These are phyloP conservation scores for Pestalotiopsis sp. DNA, from an alignment of 2,329 filamentous ascomycete genomes.

Conservation along the genomic window DNA sequence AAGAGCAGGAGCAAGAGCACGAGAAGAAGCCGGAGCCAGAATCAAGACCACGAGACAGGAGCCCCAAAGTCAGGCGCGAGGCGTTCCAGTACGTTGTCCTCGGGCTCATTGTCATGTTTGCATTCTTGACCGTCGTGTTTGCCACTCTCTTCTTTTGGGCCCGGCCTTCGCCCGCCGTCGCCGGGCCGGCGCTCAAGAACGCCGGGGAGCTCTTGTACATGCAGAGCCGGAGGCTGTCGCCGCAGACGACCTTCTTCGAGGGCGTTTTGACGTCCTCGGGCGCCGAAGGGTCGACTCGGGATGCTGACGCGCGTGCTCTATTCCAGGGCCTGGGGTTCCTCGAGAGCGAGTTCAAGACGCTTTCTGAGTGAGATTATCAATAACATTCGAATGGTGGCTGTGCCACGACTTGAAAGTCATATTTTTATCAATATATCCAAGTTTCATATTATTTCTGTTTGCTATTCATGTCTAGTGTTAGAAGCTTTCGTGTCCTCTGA, in stretches of 20 bases:
- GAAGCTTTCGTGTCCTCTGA: too few relatives aligned
- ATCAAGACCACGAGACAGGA: neutral
- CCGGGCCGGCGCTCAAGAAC: neutral
- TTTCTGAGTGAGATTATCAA: neutral
- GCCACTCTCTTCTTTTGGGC: neutral
- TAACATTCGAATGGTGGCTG: too few relatives aligned
- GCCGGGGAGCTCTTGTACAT: neutral
- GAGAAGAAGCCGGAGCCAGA: neutral
- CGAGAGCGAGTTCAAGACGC: neutral
- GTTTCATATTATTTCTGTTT: too few relatives aligned
- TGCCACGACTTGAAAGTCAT: too few relatives aligned
- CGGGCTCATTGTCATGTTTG: neutral
- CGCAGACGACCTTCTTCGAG: conserved; percentile 5
- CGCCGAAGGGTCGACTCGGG: neutral
- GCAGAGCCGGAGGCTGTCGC: neutral
- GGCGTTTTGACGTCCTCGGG: neutral
- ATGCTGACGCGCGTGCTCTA: neutral
- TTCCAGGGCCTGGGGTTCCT: neutral
- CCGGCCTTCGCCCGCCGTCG: neutral
- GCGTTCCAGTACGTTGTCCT: neutral
- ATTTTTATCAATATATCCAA: too few relatives aligned
- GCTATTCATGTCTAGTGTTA: too few relatives aligned
- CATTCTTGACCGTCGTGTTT: neutral
- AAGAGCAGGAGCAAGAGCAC: neutral
- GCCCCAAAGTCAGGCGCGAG: neutral